Base-by-base conservation (phyloP, 192 early-diverging fungal species). In the Backusella psychrophila region DNA sequence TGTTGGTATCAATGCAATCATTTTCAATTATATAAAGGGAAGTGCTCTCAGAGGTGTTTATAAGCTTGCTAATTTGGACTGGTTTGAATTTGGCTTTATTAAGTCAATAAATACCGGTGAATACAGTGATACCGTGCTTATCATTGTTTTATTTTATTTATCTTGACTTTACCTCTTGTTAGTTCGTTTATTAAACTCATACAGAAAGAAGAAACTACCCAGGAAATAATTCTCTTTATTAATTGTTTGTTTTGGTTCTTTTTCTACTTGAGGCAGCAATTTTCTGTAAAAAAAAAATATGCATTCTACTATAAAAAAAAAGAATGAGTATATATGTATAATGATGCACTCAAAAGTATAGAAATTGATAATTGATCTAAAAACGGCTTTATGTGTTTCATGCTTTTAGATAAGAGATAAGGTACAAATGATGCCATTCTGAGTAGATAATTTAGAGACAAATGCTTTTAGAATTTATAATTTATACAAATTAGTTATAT, bases 401-500 rank as follows among this genome's bases (percentile, higher is more conserved):
- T 33, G 3, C 2, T 33, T 33, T 33, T 33, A 33, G 33, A 33
- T 33, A 33, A 33, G 33, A 33, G 49, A 53, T 19, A 21, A 14
- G 49, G n/a, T 53, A 33, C 33, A 33, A 33, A 33, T 33, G 33
- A 33, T 33, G 33, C 33, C 33, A 33, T 33, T 33, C 33, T 33
- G 33, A 33, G 33, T 33, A 33, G 33, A 33, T 33, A 33, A 33
- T 33, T 33, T 33, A 33, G 3, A 33, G 38, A 8, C 9, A 39
- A 8, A 39, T 39, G 38, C 3, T 39, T 39, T 39, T 39, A 33
- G 38, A 39, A 39, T 39, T 39, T 39, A 39, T 39, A 63, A 63
- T 63, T 63, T 63, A 63, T 63, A 63, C 56, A 63, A 29, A 63
- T 63, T 63, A 63, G 26, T 21, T 56, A 63, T 63, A 63, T 63